Percentiles rank a stretch among this genome's conserved stretches.
phyloP scores from a whole-genome alignment of 441 rosid species.

The Aquilaria agallochum region DNA sequence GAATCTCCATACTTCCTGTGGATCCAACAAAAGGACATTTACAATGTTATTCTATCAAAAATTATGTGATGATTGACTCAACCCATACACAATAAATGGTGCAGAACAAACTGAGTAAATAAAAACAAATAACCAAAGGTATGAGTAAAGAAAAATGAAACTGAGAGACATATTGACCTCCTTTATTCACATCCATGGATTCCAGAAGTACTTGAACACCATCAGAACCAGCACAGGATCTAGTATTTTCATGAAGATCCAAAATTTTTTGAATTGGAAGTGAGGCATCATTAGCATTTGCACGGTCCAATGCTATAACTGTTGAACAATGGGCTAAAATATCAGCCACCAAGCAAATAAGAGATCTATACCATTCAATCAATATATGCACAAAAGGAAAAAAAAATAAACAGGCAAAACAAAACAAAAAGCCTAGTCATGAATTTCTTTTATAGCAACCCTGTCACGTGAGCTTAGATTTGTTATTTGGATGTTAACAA shows the following conservation, averaged over 20 bases:
- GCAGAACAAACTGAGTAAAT: no score
- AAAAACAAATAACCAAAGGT: neutral
- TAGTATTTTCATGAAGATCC: slow-evolving; percentile 35
- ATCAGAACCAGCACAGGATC: slow-evolving; percentile 24
- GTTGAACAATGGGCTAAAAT: slow-evolving; percentile 25
- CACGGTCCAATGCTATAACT: slow-evolving; percentile 89
- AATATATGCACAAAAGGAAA: neutral
- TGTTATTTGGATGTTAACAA: no score
- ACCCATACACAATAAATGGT: no score
- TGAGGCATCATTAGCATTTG: slow-evolving; percentile 79
- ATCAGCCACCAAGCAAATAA: slow-evolving; percentile 22
- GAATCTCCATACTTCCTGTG: no score
- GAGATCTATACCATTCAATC: neutral
- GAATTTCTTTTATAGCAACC: no score
- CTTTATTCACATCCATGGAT: slow-evolving; percentile 28
- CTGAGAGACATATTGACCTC: slow-evolving; percentile 39
- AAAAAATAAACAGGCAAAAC: neutral
- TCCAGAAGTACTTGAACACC: slow-evolving; percentile 33
- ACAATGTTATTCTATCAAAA: no score
- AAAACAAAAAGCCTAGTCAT: neutral
- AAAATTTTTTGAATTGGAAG: slow-evolving; percentile 65
- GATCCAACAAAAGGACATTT: no score
- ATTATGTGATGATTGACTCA: no score
- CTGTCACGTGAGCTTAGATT: no score
- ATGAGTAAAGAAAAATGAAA: neutral